phyloP scores from a whole-genome alignment of 139 green algal genomes.

The Axilococcus clingmanii region DNA sequence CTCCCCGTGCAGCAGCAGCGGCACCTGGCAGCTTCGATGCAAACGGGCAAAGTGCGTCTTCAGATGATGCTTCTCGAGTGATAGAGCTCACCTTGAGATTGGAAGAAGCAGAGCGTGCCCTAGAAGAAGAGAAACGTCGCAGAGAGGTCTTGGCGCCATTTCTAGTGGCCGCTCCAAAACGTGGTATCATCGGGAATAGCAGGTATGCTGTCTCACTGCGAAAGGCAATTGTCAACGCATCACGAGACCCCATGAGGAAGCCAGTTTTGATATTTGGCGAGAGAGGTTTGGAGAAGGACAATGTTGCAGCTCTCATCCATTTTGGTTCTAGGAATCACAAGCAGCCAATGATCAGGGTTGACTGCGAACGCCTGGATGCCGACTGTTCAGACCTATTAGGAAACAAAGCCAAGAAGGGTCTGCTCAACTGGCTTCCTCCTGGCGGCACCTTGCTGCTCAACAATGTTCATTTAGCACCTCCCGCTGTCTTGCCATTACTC shows the following conservation, averaged over 20 bases:
- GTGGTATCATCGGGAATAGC: conserved; percentile 48
- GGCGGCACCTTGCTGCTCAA: conserved; percentile 54
- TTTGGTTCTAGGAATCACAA: conserved; percentile 32
- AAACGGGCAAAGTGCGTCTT: no score
- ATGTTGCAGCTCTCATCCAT: conserved; percentile 53
- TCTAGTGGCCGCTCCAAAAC: conserved; percentile 35
- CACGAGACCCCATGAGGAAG: conserved; percentile 21
- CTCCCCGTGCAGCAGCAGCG: no score
- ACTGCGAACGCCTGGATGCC: conserved; percentile 29
- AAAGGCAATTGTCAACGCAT: conserved; percentile 31
- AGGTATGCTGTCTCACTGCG: conserved; percentile 46
- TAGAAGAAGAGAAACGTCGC: neutral
- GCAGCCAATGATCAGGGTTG: conserved; percentile 33
- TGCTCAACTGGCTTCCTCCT: conserved; percentile 36
- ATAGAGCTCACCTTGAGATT: no score
- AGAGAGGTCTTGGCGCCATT: conserved; percentile 36
- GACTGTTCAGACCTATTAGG: conserved; percentile 45
- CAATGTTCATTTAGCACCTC: conserved; percentile 49
- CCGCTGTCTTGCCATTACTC: conserved; percentile 11
- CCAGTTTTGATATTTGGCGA: conserved; percentile 58
- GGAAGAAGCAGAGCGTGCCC: neutral
- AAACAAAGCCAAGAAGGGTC: conserved; percentile 31
- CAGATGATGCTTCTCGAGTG: no score
- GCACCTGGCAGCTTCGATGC: no score
- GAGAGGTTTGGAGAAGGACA: conserved; percentile 56